phyloP scores from a whole-genome alignment of 163 green algal genomes.

The Scenedesmus sp. region DNA sequence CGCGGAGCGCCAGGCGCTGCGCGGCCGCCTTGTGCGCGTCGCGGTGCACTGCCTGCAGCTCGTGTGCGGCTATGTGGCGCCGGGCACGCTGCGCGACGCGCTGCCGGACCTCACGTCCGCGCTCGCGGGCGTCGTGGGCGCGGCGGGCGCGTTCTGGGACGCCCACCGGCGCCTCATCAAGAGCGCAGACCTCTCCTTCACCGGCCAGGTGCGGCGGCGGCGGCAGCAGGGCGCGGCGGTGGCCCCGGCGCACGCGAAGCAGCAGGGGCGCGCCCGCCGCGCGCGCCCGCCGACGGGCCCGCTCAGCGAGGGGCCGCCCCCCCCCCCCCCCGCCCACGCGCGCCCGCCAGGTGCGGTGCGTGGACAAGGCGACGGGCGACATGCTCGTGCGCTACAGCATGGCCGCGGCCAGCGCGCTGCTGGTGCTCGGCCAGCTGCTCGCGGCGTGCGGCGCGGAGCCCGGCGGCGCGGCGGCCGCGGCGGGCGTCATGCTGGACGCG shows the following conservation, averaged over 20 bases:
- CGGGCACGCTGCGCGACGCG: conserved; percentile 13
- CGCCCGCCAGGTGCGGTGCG: conserved; percentile 34
- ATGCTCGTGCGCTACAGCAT: conserved; percentile 42
- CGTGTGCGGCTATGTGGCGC: conserved; percentile 18
- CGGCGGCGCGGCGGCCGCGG: not conserved
- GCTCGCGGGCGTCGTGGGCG: conserved; percentile 14
- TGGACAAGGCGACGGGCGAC: conserved; percentile 42
- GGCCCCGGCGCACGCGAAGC: too few species aligned
- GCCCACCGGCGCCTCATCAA: conserved; percentile 33
- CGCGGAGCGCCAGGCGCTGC: conserved; percentile 36
- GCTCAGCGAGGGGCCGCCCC: too few species aligned
- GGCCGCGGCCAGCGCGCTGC: conserved; percentile 24
- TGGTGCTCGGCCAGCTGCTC: conserved; percentile 35
- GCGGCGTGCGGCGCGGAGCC: not conserved
- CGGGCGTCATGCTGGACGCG: conserved; percentile 26
- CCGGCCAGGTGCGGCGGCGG: conserved; percentile 28
- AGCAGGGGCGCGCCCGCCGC: too few species aligned
- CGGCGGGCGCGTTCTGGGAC: conserved; percentile 25
- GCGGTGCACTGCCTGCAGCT: conserved; percentile 46
- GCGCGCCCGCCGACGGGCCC: too few species aligned
- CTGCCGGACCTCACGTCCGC: conserved; percentile 11
- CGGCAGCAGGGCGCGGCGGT: not conserved
- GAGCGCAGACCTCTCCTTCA: conserved; percentile 35
- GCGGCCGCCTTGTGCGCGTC: conserved; percentile 18
- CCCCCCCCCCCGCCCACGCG: too few species aligned